These are phyloP conservation scores for Acacia acuminata DNA, from an alignment of 306 rosid genomes.

Conservation along the genomic window DNA sequence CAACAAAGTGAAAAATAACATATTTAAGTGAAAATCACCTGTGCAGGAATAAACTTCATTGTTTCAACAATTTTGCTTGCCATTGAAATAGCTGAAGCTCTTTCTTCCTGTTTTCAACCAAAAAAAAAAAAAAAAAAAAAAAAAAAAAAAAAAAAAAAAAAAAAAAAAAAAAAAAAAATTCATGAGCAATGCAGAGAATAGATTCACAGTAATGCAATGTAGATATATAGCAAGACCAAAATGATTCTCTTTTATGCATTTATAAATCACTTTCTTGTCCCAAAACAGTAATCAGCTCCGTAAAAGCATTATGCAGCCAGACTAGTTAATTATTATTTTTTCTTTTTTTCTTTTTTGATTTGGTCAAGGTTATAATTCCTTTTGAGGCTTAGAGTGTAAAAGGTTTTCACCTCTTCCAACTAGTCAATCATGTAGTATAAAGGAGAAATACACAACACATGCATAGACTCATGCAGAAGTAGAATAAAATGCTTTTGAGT, in stretches of 20 bases:
- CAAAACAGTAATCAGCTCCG: slow-evolving; percentile 22
- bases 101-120: slow-evolving; percentile 71
- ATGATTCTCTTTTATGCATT: slow-evolving; percentile 3
- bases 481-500: slow-evolving; percentile 26
- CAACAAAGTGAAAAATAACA: slow-evolving; percentile 25
- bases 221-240: slow-evolving; percentile 18
- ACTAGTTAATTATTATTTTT: background rate
- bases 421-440: background rate
- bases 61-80: slow-evolving; percentile 89
- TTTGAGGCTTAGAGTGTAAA: too few relatives aligned
- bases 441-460: slow-evolving; percentile 21
- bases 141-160: background rate
- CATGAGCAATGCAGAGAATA: slow-evolving; percentile 31
- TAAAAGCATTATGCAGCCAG: slow-evolving; percentile 3
- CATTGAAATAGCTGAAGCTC: slow-evolving; percentile 66
- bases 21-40: slow-evolving; percentile 53
- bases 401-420: background rate
- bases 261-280: slow-evolving; percentile 28
- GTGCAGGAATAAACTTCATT: slow-evolving; percentile 78
- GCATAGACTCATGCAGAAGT: slow-evolving; percentile 16
- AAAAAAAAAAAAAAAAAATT: background rate
- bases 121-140: background rate
- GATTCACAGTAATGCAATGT: background rate
- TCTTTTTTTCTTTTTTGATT: too few relatives aligned
- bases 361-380: too few relatives aligned